phyloP scores from a whole-genome alignment of 441 rosid species.

The Mallotus japonicus region DNA sequence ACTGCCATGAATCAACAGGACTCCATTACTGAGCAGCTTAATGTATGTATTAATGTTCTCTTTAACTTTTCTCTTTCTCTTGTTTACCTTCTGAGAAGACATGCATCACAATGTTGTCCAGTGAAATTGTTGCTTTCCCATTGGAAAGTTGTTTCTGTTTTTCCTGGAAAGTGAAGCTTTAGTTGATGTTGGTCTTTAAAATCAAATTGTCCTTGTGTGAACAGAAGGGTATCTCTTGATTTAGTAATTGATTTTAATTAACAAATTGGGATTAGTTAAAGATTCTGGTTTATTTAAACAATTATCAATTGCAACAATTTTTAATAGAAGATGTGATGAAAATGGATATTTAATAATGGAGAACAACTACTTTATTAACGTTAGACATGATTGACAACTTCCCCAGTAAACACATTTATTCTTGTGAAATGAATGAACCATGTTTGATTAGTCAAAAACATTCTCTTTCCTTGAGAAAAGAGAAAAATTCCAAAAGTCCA shows the following conservation, averaged over 20 bases:
- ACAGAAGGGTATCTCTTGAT: neutral
- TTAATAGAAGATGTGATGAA: neutral
- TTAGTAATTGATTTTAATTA: neutral
- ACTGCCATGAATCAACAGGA: constrained; percentile 78
- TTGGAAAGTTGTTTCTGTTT: neutral
- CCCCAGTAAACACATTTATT: neutral
- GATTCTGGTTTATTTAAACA: neutral
- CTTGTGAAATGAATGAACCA: neutral
- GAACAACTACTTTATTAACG: neutral
- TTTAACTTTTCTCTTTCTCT: neutral
- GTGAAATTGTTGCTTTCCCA: constrained; percentile 15
- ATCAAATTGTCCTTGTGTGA: constrained; percentile 6
- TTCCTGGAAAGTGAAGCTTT: constrained; percentile 11
- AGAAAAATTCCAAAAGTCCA: neutral
- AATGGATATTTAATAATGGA: neutral
- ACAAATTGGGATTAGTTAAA: neutral
- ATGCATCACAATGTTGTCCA: neutral
- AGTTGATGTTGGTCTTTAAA: neutral
- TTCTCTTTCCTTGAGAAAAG: neutral
- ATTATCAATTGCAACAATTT: neutral
- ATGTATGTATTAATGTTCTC: constrained; percentile 36
- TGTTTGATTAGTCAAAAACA: neutral
- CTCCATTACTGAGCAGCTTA: constrained; percentile 72
- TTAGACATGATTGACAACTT: constrained; percentile 3
- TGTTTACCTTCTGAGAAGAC: constrained; percentile 15